Percentiles rank a stretch among this genome's conserved stretches.
phyloP scores from a whole-genome alignment of 176 grass and related monocot species.

The Oryza rufipogon region DNA sequence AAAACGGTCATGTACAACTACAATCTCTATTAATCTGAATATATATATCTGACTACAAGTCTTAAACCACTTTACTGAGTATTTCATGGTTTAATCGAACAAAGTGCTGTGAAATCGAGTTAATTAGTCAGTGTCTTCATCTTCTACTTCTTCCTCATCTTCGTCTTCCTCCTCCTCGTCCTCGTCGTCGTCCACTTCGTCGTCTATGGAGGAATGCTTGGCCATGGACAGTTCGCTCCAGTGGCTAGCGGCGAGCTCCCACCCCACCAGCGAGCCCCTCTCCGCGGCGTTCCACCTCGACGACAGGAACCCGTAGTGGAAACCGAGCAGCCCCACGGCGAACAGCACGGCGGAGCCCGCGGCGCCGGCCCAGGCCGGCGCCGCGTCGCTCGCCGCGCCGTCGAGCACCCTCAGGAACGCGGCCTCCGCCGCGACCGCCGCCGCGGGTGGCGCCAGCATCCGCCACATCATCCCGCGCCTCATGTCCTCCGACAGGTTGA shows the following conservation, averaged over 20 bases:
- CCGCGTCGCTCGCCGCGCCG: conserved; percentile 9
- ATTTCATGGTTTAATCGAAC: conserved; percentile 29
- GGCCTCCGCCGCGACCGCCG: conserved; percentile 38
- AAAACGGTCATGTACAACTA: background rate
- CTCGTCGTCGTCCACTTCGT: background rate
- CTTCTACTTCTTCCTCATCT: background rate
- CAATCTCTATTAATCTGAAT: conserved; percentile 13
- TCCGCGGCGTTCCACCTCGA: conserved; percentile 47
- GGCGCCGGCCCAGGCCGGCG: conserved; percentile 27
- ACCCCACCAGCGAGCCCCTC: conserved; percentile 39
- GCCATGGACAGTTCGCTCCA: conserved; percentile 30
- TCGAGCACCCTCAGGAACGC: conserved; percentile 42
- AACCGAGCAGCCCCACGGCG: conserved; percentile 26
- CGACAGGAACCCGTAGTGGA: conserved; percentile 59
- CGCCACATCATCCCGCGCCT: conserved; percentile 50
- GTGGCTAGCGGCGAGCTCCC: conserved; percentile 51
- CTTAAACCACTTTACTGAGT: conserved; percentile 19
- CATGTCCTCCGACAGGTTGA: conserved; percentile 53
- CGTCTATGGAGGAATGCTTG: background rate
- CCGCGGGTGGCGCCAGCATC: conserved; percentile 42
- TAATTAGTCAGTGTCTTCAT: conserved; percentile 26
- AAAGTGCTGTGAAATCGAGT: background rate
- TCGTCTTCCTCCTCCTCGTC: conserved; percentile 32
- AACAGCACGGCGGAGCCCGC: conserved; percentile 44
- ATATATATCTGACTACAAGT: too few relatives aligned